Conservation (phyloP, 2,329 filamentous ascomycete genomes). For the Penicillium vulpinum region DNA sequence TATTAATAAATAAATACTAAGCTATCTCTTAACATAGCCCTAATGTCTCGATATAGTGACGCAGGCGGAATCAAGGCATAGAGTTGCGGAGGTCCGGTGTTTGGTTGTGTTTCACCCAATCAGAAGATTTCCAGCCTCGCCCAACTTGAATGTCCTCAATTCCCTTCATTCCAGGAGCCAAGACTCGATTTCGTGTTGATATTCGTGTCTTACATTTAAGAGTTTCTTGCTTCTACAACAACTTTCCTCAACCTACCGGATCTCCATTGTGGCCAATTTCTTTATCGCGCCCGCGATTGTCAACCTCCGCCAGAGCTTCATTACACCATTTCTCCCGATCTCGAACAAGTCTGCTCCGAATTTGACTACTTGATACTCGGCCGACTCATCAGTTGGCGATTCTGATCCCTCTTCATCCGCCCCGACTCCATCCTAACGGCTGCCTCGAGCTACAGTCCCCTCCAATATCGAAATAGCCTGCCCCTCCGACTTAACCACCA, state of each 20-base stretch:
- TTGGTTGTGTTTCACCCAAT: slow-evolving; percentile 20
- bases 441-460: neutral
- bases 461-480: slow-evolving; percentile 1
- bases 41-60: neutral
- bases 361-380: neutral
- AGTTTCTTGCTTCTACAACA: slow-evolving; percentile 4
- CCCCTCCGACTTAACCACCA: slow-evolving; percentile 3
- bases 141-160: slow-evolving; percentile 13
- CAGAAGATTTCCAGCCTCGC: slow-evolving; percentile 22
- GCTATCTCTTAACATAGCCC: neutral
- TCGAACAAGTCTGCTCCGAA: slow-evolving; percentile 3
- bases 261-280: slow-evolving; percentile 4
- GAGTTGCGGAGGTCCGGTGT: slow-evolving; percentile 15
- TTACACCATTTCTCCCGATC: slow-evolving; percentile 9
- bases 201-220: neutral
- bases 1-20: neutral
- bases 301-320: slow-evolving; percentile 6
- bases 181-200: slow-evolving; percentile 1
- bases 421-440: neutral
- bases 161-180: slow-evolving; percentile 2
- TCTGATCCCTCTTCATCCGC: neutral
- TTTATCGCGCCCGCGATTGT: slow-evolving; percentile 3
- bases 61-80: slow-evolving; percentile 11
- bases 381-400: neutral
- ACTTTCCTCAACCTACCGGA: slow-evolving; percentile 3